Conservation (phyloP, 2,329 filamentous ascomycete genomes). For the Nemania sp. region DNA sequence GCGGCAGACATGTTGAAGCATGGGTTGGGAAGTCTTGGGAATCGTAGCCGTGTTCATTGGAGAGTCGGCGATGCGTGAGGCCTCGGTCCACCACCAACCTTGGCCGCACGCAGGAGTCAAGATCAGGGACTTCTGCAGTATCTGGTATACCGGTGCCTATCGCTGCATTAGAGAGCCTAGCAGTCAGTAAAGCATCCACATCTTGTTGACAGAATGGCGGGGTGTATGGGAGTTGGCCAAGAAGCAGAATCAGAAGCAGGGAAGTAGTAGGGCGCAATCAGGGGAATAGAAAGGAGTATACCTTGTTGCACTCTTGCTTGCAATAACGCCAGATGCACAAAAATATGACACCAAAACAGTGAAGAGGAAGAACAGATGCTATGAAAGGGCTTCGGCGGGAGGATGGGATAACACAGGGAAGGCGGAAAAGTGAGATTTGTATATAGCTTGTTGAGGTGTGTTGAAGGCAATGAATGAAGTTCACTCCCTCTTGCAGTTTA, state of each 20-base stretch:
- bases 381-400: not conserved
- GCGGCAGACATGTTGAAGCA: slow-evolving; percentile 25
- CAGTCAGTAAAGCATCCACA: not conserved
- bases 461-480: not conserved
- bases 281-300: not conserved
- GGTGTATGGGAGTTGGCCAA: not conserved
- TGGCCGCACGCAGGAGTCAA: not conserved
- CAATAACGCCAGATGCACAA: not conserved
- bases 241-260: not conserved
- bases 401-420: not conserved
- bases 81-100: not conserved
- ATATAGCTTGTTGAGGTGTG: not conserved
- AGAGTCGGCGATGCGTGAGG: not conserved
- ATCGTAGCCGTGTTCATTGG: slow-evolving; percentile 15
- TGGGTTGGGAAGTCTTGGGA: slow-evolving; percentile 11
- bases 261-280: not conserved
- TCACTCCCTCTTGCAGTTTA: slow-evolving; percentile 1
- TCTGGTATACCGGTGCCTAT: not conserved
- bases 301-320: not conserved
- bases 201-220: not conserved
- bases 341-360: not conserved
- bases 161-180: not conserved
- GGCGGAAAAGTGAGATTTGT: too few relatives aligned
- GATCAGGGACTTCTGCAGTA: not conserved
- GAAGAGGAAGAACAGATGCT: not conserved